Percentiles rank a stretch among this genome's conserved stretches.
Conservation (phyloP, 176 grass and related monocot species). For the Eleusine coracana region DNA sequence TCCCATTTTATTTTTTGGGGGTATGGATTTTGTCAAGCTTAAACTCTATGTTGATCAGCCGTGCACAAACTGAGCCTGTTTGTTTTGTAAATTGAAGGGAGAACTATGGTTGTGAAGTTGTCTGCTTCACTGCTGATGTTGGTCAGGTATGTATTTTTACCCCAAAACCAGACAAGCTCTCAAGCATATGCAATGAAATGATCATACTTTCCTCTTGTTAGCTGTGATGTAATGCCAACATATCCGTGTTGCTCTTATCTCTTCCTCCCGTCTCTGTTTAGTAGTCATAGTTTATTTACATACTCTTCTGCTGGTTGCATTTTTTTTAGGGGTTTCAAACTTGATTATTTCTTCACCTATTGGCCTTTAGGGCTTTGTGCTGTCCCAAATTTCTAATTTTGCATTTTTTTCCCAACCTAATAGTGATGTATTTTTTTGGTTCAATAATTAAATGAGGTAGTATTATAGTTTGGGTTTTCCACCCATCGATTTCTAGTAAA, state of each 20-base stretch:
- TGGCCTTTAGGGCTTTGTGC: not conserved
- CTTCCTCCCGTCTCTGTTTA: not conserved
- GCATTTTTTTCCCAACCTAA: not conserved
- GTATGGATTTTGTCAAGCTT: not conserved
- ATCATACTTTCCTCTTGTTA: not conserved
- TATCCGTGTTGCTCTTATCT: not conserved
- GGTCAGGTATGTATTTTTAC: constrained; percentile 66
- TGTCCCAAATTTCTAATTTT: constrained; percentile 5
- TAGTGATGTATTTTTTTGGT: not conserved
- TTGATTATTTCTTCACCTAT: not conserved
- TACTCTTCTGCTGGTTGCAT: constrained; percentile 1
- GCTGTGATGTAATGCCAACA: not conserved
- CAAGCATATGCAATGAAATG: constrained; percentile 25
- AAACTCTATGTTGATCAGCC: not conserved
- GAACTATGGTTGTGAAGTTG: constrained; percentile 98
- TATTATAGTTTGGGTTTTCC: constrained; percentile 5
- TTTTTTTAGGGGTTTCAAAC: not conserved
- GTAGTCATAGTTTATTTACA: not conserved
- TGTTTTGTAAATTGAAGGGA: constrained; percentile 59
- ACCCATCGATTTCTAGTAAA: constrained; percentile 11
- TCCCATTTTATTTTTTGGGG: not conserved
- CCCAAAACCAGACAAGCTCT: not conserved
- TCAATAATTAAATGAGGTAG: not conserved
- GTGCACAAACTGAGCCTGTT: not conserved
- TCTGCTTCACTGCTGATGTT: constrained; percentile 98